Evolutionary conservation across 768 basidiomycete species (phyloP).

Genomic region (Boletus pseudo-olivaceus): DNA sequence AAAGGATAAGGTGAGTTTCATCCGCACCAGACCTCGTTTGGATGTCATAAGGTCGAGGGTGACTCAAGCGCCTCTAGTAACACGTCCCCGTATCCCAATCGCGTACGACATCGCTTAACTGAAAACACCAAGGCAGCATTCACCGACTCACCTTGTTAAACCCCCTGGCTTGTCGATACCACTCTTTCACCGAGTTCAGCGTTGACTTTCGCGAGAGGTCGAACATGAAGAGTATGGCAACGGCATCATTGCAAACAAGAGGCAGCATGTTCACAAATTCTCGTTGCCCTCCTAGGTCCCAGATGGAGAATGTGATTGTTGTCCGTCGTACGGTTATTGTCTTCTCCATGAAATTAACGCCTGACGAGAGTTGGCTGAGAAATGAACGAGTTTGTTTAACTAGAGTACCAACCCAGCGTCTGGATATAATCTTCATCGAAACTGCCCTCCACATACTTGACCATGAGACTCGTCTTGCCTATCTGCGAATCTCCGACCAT

Average conservation of each 20-base stretch:
- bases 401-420: constrained; percentile 74
- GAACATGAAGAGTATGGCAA: constrained; percentile 99
- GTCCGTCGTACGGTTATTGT: constrained; percentile 97
- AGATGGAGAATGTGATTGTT: constrained; percentile 99
- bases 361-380: constrained; percentile 32
- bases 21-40: constrained; percentile 2
- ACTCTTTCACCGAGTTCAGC: constrained; percentile 97
- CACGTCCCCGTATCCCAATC: background rate
- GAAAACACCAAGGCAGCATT: background rate
- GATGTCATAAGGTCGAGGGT: constrained; percentile 1
- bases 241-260: constrained; percentile 98
- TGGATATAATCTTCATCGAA: constrained; percentile 99
- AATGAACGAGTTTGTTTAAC: background rate
- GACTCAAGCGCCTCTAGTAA: background rate
- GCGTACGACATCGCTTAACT: background rate
- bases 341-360: constrained; percentile 99
- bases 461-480: constrained; percentile 99
- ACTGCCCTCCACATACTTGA: constrained; percentile 98
- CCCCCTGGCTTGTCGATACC: constrained; percentile 98
- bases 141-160: constrained; percentile 85
- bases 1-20: constrained; percentile 16
- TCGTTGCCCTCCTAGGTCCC: constrained; percentile 95
- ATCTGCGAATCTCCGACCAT: constrained; percentile 99
- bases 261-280: constrained; percentile 99
- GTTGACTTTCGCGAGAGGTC: constrained; percentile 97